These are phyloP conservation scores for Choricystis sp. DNA, from an alignment of 139 green algal species.

Conservation along the genomic window DNA sequence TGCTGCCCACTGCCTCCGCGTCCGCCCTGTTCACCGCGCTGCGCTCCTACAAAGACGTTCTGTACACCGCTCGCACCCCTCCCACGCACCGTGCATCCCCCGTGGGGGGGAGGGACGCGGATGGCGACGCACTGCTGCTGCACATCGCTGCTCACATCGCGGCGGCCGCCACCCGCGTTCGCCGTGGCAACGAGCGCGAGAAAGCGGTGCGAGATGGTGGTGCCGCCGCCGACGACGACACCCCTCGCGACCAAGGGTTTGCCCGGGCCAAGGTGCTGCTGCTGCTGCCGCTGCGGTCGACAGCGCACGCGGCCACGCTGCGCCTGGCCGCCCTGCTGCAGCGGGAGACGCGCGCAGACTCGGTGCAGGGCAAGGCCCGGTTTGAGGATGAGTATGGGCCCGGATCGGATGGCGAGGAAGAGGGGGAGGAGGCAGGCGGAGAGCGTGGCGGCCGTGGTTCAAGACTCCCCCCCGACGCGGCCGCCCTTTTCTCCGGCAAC, in stretches of 20 bases:
- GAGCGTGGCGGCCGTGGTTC: conserved; percentile 4
- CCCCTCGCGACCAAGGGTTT: conserved; percentile 72
- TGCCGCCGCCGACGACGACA: background rate
- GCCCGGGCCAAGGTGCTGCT: conserved; percentile 70
- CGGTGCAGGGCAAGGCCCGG: conserved; percentile 55
- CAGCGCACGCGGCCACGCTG: conserved; percentile 38
- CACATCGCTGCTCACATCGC: background rate
- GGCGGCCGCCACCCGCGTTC: background rate
- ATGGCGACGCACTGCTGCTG: background rate
- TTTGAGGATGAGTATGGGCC: conserved; percentile 71
- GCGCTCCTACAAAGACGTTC: background rate
- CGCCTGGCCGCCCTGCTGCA: conserved; percentile 58
- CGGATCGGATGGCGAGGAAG: conserved; percentile 15
- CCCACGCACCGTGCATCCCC: background rate
- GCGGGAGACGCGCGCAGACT: conserved; percentile 54
- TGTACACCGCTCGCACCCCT: background rate
- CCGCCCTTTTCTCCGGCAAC: conserved; percentile 74
- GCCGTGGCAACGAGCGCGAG: background rate
- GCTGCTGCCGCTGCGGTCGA: conserved; percentile 70
- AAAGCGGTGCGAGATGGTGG: background rate
- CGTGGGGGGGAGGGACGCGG: no score
- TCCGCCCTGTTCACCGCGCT: background rate
- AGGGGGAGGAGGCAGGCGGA: conserved; percentile 1
- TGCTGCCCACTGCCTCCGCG: background rate
- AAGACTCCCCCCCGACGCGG: conserved; percentile 63